phyloP scores from a whole-genome alignment of 1,284 basidiomycete species.

The Bjerkandera adusta region DNA sequence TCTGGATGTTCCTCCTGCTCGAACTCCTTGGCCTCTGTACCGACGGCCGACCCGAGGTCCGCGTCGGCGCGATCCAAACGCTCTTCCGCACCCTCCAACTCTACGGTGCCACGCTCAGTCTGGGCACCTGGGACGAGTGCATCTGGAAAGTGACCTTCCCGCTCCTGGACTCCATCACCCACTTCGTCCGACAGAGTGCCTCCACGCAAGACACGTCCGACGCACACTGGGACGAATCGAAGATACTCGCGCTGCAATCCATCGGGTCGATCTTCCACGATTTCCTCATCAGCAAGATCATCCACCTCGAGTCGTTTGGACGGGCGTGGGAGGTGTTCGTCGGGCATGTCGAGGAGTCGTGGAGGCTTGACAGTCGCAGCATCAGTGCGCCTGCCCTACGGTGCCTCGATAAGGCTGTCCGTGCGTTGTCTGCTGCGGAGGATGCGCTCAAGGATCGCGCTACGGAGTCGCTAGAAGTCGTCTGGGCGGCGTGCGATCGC shows the following conservation, averaged over 20 bases:
- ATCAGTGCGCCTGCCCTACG: slow-evolving; percentile 80
- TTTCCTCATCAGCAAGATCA: slow-evolving; percentile 74
- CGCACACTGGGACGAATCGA: slow-evolving; percentile 81
- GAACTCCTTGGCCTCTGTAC: slow-evolving; percentile 83
- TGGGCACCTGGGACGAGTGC: slow-evolving; percentile 84
- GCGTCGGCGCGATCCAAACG: slow-evolving; percentile 93
- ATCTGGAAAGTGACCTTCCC: slow-evolving; percentile 91
- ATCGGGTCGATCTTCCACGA: slow-evolving; percentile 83
- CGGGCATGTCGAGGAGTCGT: slow-evolving; percentile 63
- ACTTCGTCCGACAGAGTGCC: slow-evolving; percentile 44
- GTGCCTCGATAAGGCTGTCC: slow-evolving; percentile 78
- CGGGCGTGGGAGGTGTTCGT: slow-evolving; percentile 76
- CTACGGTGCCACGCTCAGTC: slow-evolving; percentile 81
- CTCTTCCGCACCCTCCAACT: slow-evolving; percentile 92
- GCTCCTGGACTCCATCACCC: slow-evolving; percentile 72
- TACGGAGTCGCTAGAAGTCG: slow-evolving; percentile 51
- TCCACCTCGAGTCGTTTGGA: slow-evolving; percentile 66
- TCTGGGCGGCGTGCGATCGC: slow-evolving; percentile 70
- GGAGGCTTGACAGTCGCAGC: slow-evolving; percentile 63
- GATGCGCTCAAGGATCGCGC: slow-evolving; percentile 43
- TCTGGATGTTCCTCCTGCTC: slow-evolving; percentile 91
- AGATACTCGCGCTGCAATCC: slow-evolving; percentile 82
- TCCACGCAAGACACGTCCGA: slow-evolving; percentile 15
- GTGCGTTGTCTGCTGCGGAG: slow-evolving; percentile 43
- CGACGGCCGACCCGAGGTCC: slow-evolving; percentile 83